These are phyloP conservation scores for Blastomyces silverae DNA, from an alignment of 2,329 filamentous ascomycete species.

Conservation along the genomic window DNA sequence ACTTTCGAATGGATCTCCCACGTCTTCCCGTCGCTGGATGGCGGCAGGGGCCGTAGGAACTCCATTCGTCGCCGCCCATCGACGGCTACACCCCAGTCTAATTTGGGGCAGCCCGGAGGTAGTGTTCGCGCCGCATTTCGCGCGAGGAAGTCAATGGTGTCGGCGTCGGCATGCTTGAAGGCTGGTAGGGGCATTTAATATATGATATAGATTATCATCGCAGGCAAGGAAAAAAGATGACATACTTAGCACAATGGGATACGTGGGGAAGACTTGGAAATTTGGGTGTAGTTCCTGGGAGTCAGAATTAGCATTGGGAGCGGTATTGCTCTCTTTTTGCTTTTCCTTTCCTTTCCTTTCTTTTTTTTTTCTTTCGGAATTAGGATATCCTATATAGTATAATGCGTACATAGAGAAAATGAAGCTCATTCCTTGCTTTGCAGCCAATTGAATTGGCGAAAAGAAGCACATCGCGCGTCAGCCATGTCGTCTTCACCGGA, in stretches of 20 bases:
- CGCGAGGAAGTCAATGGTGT: conserved; percentile 79
- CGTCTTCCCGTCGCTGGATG: conserved; percentile 59
- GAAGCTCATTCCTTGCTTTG: conserved; percentile 68
- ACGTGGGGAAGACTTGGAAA: conserved; percentile 86
- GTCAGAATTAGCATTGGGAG: neutral
- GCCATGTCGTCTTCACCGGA: conserved; percentile 52
- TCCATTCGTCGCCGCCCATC: conserved; percentile 76
- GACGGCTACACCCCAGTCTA: conserved; percentile 66
- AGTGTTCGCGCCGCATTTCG: conserved; percentile 59
- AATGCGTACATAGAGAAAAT: conserved; percentile 72
- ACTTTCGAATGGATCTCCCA: conserved; percentile 74
- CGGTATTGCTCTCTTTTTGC: neutral
- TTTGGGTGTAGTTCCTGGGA: conserved; percentile 73
- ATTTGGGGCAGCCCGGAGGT: conserved; percentile 61
- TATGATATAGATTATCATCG: too few species aligned
- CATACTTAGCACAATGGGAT: conserved; percentile 69
- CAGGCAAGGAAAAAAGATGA: conserved; percentile 26
- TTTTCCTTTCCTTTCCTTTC: too few species aligned
- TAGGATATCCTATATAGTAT: neutral
- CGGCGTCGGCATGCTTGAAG: conserved; percentile 68
- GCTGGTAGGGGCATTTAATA: conserved; percentile 36
- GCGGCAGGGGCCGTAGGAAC: conserved; percentile 67
- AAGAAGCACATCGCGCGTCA: conserved; percentile 78
- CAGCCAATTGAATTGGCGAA: conserved; percentile 85
- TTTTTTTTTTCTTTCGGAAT: neutral